A percentile compares a stretch with the other conserved stretches of the same genome.
Conservation (phyloP, 345 rosid genomes). For the Salix brachista region DNA sequence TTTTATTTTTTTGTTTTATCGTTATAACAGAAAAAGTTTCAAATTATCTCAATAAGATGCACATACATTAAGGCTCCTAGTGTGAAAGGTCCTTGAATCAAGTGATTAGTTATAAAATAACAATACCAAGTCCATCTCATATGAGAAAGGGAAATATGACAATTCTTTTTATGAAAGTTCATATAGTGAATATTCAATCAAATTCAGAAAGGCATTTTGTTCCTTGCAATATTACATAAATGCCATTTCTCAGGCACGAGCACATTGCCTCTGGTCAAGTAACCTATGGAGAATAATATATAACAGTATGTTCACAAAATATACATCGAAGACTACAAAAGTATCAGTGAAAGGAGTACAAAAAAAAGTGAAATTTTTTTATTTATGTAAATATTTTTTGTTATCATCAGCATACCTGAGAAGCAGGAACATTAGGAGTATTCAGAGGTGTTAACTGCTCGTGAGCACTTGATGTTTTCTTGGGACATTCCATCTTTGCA, state of each 20-base stretch:
- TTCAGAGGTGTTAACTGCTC: constrained; percentile 39
- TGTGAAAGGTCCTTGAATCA: not conserved
- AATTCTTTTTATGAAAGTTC: not conserved
- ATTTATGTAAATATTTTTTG: not conserved
- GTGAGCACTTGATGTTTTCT: constrained; percentile 29
- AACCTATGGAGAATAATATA: not conserved
- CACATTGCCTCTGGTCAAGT: too few relatives aligned
- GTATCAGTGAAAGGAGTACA: not conserved
- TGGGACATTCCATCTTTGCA: constrained; percentile 38
- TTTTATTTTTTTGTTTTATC: too few relatives aligned
- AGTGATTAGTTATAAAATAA: not conserved
- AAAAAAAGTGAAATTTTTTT: not conserved
- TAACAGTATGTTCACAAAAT: not conserved
- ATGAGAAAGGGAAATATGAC: not conserved
- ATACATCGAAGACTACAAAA: not conserved
- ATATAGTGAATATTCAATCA: not conserved
- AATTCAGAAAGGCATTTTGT: not conserved
- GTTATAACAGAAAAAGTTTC: too few relatives aligned
- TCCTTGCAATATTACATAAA: not conserved
- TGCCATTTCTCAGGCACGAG: not conserved
- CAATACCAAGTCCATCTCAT: not conserved
- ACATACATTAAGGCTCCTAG: not conserved
- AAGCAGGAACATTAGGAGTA: constrained; percentile 32
- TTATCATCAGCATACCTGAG: constrained; percentile 42
- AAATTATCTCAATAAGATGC: too few relatives aligned